These are phyloP conservation scores for Sphagnurus paluster DNA, from an alignment of 1,284 basidiomycete genomes.

Conservation along the genomic window DNA sequence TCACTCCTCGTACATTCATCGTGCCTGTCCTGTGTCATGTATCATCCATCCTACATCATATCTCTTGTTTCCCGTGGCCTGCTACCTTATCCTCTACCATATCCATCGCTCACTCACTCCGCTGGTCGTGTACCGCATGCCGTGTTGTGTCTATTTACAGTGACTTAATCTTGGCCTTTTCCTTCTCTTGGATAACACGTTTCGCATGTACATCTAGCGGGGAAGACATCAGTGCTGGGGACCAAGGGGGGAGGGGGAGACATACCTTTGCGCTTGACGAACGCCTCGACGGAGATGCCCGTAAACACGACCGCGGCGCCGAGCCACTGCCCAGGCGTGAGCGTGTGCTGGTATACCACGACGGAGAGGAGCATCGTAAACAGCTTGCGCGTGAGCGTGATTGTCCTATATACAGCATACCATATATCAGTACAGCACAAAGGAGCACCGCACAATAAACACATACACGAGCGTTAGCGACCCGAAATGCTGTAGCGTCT, in stretches of 20 bases:
- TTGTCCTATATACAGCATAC: constrained; percentile 56
- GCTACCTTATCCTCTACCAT: too few species aligned
- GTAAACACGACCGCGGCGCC: constrained; percentile 91
- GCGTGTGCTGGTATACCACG: constrained; percentile 86
- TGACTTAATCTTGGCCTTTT: constrained; percentile 78
- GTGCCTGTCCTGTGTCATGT: constrained; percentile 6
- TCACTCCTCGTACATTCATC: neutral
- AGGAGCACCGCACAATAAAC: neutral
- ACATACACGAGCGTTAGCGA: constrained; percentile 89
- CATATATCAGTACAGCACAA: neutral
- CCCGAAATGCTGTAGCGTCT: constrained; percentile 95
- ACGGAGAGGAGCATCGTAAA: constrained; percentile 99
- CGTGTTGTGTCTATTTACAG: constrained; percentile 57
- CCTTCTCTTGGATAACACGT: constrained; percentile 75
- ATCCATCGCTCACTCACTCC: constrained; percentile 9
- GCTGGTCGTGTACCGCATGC: too few species aligned
- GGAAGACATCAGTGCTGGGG: constrained; percentile 2
- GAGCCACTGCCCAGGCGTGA: constrained; percentile 87
- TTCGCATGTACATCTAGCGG: constrained; percentile 73
- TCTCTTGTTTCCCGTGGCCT: too few species aligned
- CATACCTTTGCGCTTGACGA: constrained; percentile 80
- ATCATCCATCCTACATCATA: too few species aligned
- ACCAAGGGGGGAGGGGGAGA: constrained; percentile 12
- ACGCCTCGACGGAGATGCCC: constrained; percentile 92
- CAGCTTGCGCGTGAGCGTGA: constrained; percentile 96